phyloP scores from a whole-genome alignment of 495 filamentous ascomycete species.

The Xylaria sp. region DNA sequence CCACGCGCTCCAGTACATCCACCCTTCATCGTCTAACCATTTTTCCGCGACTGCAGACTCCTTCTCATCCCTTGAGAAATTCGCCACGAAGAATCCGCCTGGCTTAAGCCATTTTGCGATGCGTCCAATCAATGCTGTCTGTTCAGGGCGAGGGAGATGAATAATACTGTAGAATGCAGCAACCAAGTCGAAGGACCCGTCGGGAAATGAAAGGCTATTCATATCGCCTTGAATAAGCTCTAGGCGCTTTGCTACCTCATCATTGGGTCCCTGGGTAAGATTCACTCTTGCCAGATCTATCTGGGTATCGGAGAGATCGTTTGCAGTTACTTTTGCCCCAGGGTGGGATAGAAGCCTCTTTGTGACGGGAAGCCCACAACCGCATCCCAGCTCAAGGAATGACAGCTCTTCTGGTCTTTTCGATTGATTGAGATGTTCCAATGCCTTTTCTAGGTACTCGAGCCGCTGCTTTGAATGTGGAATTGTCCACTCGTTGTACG shows the following conservation, averaged over 20 bases:
- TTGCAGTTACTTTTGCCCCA: constrained; percentile 33
- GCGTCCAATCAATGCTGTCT: constrained; percentile 40
- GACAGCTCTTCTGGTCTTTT: constrained; percentile 8
- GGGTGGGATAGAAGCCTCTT: constrained; percentile 32
- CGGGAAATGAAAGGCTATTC: constrained; percentile 37
- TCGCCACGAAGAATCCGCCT: constrained; percentile 43
- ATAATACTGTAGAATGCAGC: constrained; percentile 44
- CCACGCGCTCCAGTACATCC: constrained; percentile 49
- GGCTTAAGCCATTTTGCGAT: constrained; percentile 42
- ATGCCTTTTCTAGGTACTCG: constrained; percentile 34
- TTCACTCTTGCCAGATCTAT: constrained; percentile 32
- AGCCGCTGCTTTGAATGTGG: constrained; percentile 31
- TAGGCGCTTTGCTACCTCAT: constrained; percentile 21
- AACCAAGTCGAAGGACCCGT: constrained; percentile 38
- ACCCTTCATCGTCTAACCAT: constrained; percentile 44
- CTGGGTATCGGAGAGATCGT: constrained; percentile 46
- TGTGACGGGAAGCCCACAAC: constrained; percentile 42
- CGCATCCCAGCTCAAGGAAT: constrained; percentile 49
- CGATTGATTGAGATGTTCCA: constrained; percentile 28
- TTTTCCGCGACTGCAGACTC: constrained; percentile 32
- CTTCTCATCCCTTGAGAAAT: constrained; percentile 36
- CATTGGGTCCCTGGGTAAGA: constrained; percentile 18
- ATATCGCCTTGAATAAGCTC: constrained; percentile 43
- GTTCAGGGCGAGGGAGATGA: constrained; percentile 48
- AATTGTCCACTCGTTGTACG: constrained; percentile 43